Conservation (phyloP, 129 eudicot species). For the Arctium lappa region DNA sequence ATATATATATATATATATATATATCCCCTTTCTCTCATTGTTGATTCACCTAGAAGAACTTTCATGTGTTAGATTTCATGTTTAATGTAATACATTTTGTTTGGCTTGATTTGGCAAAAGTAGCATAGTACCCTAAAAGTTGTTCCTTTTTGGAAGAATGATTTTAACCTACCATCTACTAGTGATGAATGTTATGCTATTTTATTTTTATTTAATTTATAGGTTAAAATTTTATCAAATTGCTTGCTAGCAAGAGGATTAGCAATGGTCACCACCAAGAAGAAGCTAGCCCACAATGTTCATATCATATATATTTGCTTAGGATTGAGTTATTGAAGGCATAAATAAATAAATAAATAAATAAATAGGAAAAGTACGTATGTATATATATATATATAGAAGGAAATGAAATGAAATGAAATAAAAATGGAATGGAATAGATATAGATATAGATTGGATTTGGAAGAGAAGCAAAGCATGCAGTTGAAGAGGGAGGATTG, state of each 20-base stretch:
- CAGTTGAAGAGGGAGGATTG: neutral
- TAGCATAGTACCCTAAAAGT: neutral
- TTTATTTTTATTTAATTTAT: neutral
- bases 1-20: neutral
- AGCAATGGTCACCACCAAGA: no score
- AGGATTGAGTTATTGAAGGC: neutral
- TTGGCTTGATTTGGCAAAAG: neutral
- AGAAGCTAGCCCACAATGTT: neutral
- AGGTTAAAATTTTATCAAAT: neutral
- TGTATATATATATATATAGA: no score
- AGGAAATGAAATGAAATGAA: no score
- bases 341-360: neutral
- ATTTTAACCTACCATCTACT: neutral
- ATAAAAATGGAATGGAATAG: no score
- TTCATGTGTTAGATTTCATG: neutral
- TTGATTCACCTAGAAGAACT: neutral
- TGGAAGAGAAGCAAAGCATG: conserved; percentile 2
- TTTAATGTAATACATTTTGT: neutral
- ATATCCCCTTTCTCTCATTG: neutral
- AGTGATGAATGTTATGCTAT: neutral
- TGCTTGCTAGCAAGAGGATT: neutral
- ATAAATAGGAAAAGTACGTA: no score
- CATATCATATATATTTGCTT: neutral
- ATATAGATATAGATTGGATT: no score
- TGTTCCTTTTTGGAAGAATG: neutral